Base-by-base conservation (phyloP, 2,329 filamentous ascomycete genomes). In the Hymenoscyphus salicellus region DNA sequence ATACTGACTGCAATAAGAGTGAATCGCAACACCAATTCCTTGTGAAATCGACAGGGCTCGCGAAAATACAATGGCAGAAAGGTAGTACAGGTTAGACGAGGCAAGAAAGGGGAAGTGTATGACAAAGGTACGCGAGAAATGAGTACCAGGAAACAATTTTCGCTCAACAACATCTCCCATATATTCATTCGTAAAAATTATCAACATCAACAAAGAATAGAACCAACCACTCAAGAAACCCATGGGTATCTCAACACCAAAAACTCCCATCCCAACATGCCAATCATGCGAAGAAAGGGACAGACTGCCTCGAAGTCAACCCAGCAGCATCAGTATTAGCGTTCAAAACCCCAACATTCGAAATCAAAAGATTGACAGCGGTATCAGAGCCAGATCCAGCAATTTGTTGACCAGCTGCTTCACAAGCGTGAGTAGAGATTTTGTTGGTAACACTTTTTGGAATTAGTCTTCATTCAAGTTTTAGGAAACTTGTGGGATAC, bases 341-440 rank as follows among this genome's bases (percentile, higher is more conserved):
- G 64, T 70, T 70, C 60, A 71, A 43, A 33, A 71, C 69, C 0
- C 68, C 69, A n/a, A 70, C 66, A 63, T 70, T 71, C 41, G 69
- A 71, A 41, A 70, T 72, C 52, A 72, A 64, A 17, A 72, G 64
- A 57, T 70, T 68, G 17, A 67, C 46, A 57, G 20, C 61, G 20
- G 70, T 69, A 59, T 72, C 68, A 23, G 66, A 66, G 6, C 55
- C 68, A 2, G 63, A 28, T 11, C 33, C 55, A 14, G 65, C 58
- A 26, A 70, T 71, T n/a, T 72, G 68, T 38, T 70, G 66, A 1
- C 64, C 64, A 11, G 68, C 70, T 32, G 55, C 65, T 52, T 69
- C 70, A 56, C 69, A 69, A 11, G 66, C 68, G 61, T 70, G 67
- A 5, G 60, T 69, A 1, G 66, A 66, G n/a, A 70, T 64, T 49